Evolutionary conservation across 495 filamentous ascomycete species (phyloP), one percentile per base, ranked within the genome.

Genomic region (Xylaria scruposa): DNA sequence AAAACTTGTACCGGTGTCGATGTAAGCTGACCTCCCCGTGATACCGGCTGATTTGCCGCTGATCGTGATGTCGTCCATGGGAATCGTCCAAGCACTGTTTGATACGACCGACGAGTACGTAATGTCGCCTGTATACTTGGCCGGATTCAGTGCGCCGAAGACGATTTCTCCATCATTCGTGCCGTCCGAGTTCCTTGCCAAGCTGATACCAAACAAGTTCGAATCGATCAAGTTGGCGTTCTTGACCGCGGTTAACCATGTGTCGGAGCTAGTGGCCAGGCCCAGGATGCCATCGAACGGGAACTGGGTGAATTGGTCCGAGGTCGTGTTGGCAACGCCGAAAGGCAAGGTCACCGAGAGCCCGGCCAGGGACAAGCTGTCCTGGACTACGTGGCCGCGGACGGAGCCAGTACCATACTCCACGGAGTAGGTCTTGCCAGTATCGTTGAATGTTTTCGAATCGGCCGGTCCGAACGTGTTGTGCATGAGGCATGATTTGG

Each of bases 221-320:
- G 86, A 81, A 10, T 85, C 72, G 59, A 97, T 82, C 3, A 87
- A 64, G 38, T 88, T 86, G n/a, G 88, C 81, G 4, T 86, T 73
- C n/a, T 81, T 83, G 29, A 95, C 82, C 33, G 82, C 76, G 46
- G 90, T 86, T 81, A 95, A 86, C 74, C 94, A 89, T 1, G 87
- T 90, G 38, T 90, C 86, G 10, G 85, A 84, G 80, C 82, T 74
- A 81, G 85, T 89, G 9, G 90, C 90, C n/a, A 97, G 81, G 8
- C 92, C 94, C 7, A 97, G 80, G 61, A 97, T 96, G n/a, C 94
- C 94, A 76, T 97, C 94, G 73, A 96, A 91, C 21, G 93, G 91
- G 75, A 94, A 96, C 72, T 85, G 86, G 38, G 81, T 71, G 79
- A 97, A 95, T 60, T 94, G 88, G 62, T 88, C 78, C 5, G 90